Conservation (phyloP, 2,329 filamentous ascomycete species). For the Torrubiella hemipterigena region DNA sequence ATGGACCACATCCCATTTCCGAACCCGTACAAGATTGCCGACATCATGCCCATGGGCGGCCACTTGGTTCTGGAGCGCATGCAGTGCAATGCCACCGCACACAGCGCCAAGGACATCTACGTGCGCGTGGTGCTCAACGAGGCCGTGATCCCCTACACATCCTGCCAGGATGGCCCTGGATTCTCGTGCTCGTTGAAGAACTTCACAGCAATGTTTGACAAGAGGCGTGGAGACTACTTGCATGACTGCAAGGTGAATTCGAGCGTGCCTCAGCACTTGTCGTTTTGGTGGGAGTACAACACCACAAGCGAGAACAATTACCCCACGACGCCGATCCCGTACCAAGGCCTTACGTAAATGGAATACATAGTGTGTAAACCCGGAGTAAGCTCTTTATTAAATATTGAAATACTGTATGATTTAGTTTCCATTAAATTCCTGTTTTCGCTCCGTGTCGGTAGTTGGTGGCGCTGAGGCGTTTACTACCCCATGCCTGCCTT, state of each 20-base stretch:
- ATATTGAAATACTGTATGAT: no score
- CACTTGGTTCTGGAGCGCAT: background rate
- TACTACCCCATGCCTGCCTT: no score
- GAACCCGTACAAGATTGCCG: background rate
- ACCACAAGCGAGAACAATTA: background rate
- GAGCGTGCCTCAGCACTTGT: background rate
- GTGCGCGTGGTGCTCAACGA: background rate
- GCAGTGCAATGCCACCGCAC: background rate
- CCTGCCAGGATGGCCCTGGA: background rate
- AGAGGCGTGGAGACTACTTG: background rate
- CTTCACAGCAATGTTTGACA: background rate
- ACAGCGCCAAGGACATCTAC: background rate
- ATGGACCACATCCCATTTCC: background rate
- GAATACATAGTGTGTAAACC: no score
- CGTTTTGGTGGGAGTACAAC: background rate
- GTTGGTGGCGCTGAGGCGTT: no score
- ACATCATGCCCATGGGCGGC: slow-evolving; percentile 1
- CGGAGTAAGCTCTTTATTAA: no score
- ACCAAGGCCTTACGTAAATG: background rate
- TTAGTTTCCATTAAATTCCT: no score
- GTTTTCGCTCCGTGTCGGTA: no score
- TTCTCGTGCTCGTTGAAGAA: background rate
- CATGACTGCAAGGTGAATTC: background rate
- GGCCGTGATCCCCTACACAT: background rate
- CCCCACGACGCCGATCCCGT: background rate